A percentile compares a stretch with the other conserved stretches of the same genome.
Evolutionary conservation across 2,329 filamentous ascomycete genomes (phyloP).

Genomic region (Ilyonectria robusta): DNA sequence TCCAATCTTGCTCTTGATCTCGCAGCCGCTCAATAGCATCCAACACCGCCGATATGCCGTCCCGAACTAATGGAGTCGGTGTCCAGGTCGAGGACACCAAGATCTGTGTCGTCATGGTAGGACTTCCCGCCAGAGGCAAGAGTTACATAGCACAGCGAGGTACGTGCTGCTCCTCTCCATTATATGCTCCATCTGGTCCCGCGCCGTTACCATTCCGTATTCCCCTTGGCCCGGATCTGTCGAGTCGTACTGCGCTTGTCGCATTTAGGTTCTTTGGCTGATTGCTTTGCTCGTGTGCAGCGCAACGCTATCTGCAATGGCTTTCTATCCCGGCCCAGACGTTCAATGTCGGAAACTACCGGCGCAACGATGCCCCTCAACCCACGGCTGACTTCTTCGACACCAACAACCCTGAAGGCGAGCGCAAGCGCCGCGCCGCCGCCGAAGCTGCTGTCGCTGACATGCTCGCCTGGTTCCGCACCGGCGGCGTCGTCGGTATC

Average conservation of each 20-base stretch:
- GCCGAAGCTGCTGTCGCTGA: constrained; percentile 93
- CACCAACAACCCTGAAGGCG: constrained; percentile 88
- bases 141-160: constrained; percentile 98
- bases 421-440: constrained; percentile 87
- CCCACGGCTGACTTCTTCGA: constrained; percentile 97
- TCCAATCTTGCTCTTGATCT: constrained; percentile 29
- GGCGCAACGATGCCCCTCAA: constrained; percentile 89
- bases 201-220: not conserved
- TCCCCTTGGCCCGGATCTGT: not conserved
- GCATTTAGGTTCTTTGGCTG: constrained; percentile 19
- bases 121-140: constrained; percentile 94
- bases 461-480: constrained; percentile 93
- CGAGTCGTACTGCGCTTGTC: not conserved
- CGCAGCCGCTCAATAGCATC: constrained; percentile 35
- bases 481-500: constrained; percentile 88
- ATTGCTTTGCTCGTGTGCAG: constrained; percentile 59
- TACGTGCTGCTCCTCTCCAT: constrained; percentile 57
- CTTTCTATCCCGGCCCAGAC: constrained; percentile 93
- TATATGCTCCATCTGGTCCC: not conserved
- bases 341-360: constrained; percentile 98
- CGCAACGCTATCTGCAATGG: constrained; percentile 95
- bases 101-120: constrained; percentile 99
- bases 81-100: constrained; percentile 95
- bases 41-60: constrained; percentile 57
- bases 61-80: constrained; percentile 75